Conservation (phyloP, 805 yeast genomes). For the Saccharomycopsis oosterbeekiorum region DNA sequence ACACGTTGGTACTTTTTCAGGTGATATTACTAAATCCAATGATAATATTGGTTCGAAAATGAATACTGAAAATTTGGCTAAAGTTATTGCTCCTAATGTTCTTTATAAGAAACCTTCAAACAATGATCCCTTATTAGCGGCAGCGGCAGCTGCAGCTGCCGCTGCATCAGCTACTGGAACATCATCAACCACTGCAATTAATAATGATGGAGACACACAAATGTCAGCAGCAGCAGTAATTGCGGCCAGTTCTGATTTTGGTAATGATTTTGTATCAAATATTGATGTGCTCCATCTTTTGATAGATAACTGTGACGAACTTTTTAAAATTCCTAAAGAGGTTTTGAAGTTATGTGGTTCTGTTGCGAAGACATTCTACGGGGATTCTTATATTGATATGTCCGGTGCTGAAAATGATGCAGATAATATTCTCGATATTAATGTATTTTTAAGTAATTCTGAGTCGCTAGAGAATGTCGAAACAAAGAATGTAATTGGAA, state of each 20-base stretch:
- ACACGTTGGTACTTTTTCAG: constrained; percentile 95
- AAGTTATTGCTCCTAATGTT: constrained; percentile 90
- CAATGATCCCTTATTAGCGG: constrained; percentile 28
- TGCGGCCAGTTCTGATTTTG: constrained; percentile 24
- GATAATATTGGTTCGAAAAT: constrained; percentile 88
- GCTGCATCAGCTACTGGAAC: background rate
- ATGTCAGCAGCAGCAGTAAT: constrained; percentile 13
- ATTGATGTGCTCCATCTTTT: constrained; percentile 83
- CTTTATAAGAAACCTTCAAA: constrained; percentile 40
- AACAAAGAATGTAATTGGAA: background rate
- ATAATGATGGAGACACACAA: constrained; percentile 20
- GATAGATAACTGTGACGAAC: constrained; percentile 71
- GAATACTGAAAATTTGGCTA: constrained; percentile 92
- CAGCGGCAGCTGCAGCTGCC: constrained; percentile 26
- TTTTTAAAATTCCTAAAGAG: constrained; percentile 67
- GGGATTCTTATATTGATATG: constrained; percentile 12
- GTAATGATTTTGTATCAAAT: constrained; percentile 76
- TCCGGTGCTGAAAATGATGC: background rate
- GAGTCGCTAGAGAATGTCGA: background rate
- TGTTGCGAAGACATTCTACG: constrained; percentile 4
- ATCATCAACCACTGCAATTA: constrained; percentile 20
- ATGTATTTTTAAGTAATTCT: background rate
- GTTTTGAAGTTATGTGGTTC: constrained; percentile 32
- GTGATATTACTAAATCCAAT: constrained; percentile 41
- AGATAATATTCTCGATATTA: constrained; percentile 16